These are phyloP conservation scores for Podospora fimiseda DNA, from an alignment of 495 filamentous ascomycete genomes.

Conservation along the genomic window DNA sequence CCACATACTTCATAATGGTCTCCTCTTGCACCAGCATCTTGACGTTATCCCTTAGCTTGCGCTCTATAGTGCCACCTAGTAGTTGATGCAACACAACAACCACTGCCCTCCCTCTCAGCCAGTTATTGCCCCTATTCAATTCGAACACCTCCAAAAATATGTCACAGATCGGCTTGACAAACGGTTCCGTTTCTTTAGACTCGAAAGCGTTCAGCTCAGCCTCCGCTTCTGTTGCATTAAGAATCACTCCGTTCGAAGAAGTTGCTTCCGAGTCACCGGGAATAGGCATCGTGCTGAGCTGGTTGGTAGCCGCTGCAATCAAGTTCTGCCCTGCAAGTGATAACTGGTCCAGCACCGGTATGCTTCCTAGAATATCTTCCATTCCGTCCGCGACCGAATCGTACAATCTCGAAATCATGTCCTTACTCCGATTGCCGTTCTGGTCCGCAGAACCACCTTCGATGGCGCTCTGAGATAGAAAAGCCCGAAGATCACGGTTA, in stretches of 20 bases:
- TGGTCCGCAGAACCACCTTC: slow-evolving; percentile 30
- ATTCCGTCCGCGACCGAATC: slow-evolving; percentile 95
- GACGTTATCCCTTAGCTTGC: slow-evolving; percentile 80
- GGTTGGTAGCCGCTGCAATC: slow-evolving; percentile 78
- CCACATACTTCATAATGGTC: slow-evolving; percentile 66
- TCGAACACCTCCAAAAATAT: slow-evolving; percentile 96
- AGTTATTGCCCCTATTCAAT: slow-evolving; percentile 87
- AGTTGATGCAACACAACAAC: slow-evolving; percentile 82
- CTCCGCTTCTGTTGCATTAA: slow-evolving; percentile 80
- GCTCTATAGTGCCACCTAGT: slow-evolving; percentile 91
- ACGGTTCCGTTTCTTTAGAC: slow-evolving; percentile 73
- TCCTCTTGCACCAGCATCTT: slow-evolving; percentile 68
- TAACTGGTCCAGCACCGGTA: slow-evolving; percentile 90
- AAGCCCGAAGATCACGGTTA: slow-evolving; percentile 84
- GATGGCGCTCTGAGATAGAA: slow-evolving; percentile 86
- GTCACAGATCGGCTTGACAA: slow-evolving; percentile 97
- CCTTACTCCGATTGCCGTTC: slow-evolving; percentile 52
- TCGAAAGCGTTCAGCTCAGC: slow-evolving; percentile 93
- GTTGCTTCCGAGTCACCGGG: slow-evolving; percentile 27
- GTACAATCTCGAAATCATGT: slow-evolving; percentile 91
- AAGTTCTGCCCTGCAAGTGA: slow-evolving; percentile 89
- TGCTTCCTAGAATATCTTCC: slow-evolving; percentile 94
- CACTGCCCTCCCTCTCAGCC: slow-evolving; percentile 88
- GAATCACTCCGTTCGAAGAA: slow-evolving; percentile 47
- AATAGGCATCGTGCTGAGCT: slow-evolving; percentile 53